These are phyloP conservation scores for Trichoderma cornu-damae DNA, from an alignment of 2,329 filamentous ascomycete species.

Conservation along the genomic window DNA sequence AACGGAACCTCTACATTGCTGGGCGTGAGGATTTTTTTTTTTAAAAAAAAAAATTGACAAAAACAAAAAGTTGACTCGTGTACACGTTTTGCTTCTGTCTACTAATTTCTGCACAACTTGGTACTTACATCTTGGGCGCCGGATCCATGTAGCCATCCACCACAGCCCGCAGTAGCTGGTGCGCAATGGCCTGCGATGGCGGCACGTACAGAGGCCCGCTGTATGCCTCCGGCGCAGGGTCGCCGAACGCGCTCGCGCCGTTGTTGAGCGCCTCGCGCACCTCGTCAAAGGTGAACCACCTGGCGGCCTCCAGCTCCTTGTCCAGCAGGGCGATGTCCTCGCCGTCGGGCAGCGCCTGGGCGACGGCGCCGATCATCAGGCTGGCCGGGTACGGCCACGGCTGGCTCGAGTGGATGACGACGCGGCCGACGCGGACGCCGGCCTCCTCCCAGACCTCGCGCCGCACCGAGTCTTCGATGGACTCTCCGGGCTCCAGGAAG, in stretches of 20 bases:
- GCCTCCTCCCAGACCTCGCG: slow-evolving; percentile 84
- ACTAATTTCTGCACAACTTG: not conserved
- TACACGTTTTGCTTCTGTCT: not conserved
- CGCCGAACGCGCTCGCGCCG: slow-evolving; percentile 62
- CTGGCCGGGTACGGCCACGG: slow-evolving; percentile 84
- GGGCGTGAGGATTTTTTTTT: too few species aligned
- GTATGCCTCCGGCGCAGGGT: slow-evolving; percentile 59
- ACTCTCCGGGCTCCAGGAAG: slow-evolving; percentile 81
- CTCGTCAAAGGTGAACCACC: slow-evolving; percentile 82
- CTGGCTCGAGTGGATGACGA: slow-evolving; percentile 77
- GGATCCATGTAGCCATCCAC: slow-evolving; percentile 64
- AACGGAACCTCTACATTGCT: too few species aligned
- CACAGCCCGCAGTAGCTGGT: slow-evolving; percentile 78
- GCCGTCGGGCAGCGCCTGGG: slow-evolving; percentile 70
- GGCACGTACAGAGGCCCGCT: slow-evolving; percentile 75
- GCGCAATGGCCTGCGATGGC: slow-evolving; percentile 83
- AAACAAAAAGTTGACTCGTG: not conserved
- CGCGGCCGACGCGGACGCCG: slow-evolving; percentile 68
- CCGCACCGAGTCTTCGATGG: slow-evolving; percentile 76
- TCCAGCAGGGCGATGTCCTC: slow-evolving; percentile 85
- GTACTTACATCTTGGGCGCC: slow-evolving; percentile 45
- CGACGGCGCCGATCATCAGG: slow-evolving; percentile 83
- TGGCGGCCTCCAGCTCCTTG: slow-evolving; percentile 82
- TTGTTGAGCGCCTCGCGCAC: slow-evolving; percentile 66
- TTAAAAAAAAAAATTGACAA: too few species aligned